These are phyloP conservation scores for Scenedesmus sp. DNA, from an alignment of 163 green algal species.

Conservation along the genomic window DNA sequence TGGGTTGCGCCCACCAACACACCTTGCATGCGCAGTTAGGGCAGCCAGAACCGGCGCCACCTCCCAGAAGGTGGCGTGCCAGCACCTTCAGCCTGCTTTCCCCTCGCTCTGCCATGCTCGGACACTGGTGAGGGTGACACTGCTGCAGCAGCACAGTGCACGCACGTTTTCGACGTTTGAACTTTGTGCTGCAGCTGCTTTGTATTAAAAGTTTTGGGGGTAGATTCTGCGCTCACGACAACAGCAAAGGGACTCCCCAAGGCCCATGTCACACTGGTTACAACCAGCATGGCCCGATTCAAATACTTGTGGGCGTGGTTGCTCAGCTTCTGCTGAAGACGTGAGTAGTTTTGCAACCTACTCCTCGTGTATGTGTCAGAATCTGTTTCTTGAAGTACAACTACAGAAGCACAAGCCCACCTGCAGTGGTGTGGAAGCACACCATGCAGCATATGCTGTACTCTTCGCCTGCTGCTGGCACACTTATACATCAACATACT, in stretches of 20 bases:
- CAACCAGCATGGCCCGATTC: background rate
- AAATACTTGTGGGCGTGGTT: background rate
- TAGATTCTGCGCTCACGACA: background rate
- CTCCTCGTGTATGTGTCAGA: too few species aligned
- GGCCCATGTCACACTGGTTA: background rate
- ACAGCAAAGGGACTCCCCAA: background rate
- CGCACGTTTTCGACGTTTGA: too few species aligned
- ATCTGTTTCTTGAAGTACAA: background rate
- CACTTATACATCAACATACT: background rate
- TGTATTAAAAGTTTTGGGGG: too few species aligned
- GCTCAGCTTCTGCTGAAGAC: background rate
- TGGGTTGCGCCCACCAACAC: background rate
- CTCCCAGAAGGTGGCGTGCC: conserved; percentile 34
- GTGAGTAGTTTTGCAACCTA: background rate
- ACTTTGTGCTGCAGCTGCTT: too few species aligned
- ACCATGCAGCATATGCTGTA: background rate
- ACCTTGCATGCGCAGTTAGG: conserved; percentile 34
- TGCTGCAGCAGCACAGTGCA: conserved; percentile 8
- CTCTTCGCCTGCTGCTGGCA: background rate
- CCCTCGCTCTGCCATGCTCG: conserved; percentile 24
- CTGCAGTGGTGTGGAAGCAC: background rate
- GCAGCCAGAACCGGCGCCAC: background rate
- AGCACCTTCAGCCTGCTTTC: conserved; percentile 20
- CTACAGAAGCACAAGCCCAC: background rate
- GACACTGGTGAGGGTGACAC: background rate